These are phyloP conservation scores for Colletotrichum sp. DNA, from an alignment of 2,329 filamentous ascomycete genomes.

Conservation along the genomic window DNA sequence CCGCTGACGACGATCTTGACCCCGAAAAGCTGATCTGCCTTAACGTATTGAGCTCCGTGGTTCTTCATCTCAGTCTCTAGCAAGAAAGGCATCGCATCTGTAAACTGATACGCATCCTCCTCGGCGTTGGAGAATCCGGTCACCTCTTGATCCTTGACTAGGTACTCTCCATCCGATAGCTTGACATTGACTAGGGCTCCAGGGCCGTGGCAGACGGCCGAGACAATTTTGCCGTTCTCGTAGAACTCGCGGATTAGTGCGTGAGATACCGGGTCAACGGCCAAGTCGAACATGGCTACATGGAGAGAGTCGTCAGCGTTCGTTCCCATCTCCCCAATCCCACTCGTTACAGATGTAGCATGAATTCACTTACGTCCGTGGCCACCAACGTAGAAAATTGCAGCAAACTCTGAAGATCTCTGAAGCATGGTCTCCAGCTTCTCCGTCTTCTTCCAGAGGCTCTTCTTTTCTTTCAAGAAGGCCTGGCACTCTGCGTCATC, in stretches of 20 bases:
- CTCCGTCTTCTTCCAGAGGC: background rate
- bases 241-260: background rate
- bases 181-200: background rate
- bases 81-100: background rate
- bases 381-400: background rate
- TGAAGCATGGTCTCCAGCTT: background rate
- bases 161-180: background rate
- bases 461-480: background rate
- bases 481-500: background rate
- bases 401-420: background rate
- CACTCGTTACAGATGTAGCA: too few relatives aligned
- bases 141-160: background rate
- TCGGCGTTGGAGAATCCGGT: background rate
- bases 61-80: background rate
- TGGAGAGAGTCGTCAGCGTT: too few relatives aligned
- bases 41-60: fast-evolving
- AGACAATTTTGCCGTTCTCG: background rate
- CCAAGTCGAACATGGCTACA: background rate
- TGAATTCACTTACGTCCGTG: background rate
- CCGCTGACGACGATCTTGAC: background rate
- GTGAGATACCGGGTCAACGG: background rate
- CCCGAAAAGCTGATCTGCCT: background rate
- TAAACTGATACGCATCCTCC: background rate
- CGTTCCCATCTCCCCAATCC: too few relatives aligned
- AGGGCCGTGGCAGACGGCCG: background rate